Evolutionary conservation across 306 rosid species (phyloP), one percentile per base, ranked within the genome.

Genomic region (Trifolium pratense): DNA sequence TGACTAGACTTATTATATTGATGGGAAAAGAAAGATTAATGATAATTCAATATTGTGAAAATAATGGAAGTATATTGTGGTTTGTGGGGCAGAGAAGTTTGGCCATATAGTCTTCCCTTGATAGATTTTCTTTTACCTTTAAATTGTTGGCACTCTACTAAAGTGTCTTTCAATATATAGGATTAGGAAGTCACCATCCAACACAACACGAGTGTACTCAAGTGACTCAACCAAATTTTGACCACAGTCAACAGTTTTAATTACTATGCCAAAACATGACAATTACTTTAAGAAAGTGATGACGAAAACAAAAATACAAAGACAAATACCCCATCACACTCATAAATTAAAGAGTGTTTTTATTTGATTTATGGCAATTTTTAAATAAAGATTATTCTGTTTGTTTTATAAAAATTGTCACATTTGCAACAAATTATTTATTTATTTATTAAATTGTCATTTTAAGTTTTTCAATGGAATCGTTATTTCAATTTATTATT

Each of bases 91-190:
- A 62, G 17, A 63, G 8, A 63, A 21, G 8, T 7, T 31, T 16
- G 68, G 15, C 17, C 5, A n/a, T 21, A n/a, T n/a, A 1, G 4
- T 29, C 32, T 5, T 59, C 16, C 45, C 36, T 12, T 6, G 63
- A 57, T 61, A 16, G 11, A 26, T 12, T 34, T 40, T 17, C 49
- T 52, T 48, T 23, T 17, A 60, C 71, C 69, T 32, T 76, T 66
- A 21, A 43, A 42, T 43, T 76, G 60, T 58, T 43, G 13, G 5
- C 15, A 23, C 29, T 57, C 75, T 21, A 9, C 9, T 42, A 64
- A 66, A 42, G 36, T 39, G 7, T 43, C 74, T 56, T 66, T 45
- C 68, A 43, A 15, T 75, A 43, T 42, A n/a, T n/a, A n/a, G n/a
- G n/a, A n/a, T n/a, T n/a, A 39, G 23, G 46, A 61, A 34, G 55